A percentile compares a stretch with the other conserved stretches of the same genome.
Conservation (phyloP, 2,329 filamentous ascomycete species). For the Colletotrichum agaves region DNA sequence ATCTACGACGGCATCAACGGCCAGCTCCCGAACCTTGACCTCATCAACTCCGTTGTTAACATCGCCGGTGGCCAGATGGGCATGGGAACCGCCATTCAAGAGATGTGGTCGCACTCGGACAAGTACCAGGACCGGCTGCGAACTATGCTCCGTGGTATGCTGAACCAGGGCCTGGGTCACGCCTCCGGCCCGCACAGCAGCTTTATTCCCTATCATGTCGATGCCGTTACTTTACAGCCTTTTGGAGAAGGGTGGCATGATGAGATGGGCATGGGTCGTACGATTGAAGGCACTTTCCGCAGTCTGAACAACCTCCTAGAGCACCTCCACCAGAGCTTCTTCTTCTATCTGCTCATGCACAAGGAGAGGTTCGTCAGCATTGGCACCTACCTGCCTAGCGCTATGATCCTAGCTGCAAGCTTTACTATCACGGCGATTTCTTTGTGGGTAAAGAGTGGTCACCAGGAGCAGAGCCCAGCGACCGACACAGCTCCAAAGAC, state of each 20-base stretch:
- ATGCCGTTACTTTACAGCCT: slow-evolving; percentile 92
- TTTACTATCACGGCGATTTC: slow-evolving; percentile 96
- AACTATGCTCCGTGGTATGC: slow-evolving; percentile 92
- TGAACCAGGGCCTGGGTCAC: slow-evolving; percentile 89
- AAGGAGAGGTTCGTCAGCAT: slow-evolving; percentile 96
- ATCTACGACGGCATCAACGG: slow-evolving; percentile 97
- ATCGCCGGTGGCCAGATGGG: slow-evolving; percentile 94
- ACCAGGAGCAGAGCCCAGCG: slow-evolving; percentile 44
- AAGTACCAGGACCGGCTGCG: slow-evolving; percentile 83
- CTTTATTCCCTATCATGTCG: slow-evolving; percentile 98
- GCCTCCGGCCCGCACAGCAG: slow-evolving; percentile 92
- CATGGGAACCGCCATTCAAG: slow-evolving; percentile 83
- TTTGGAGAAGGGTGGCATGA: slow-evolving; percentile 95
- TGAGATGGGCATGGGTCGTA: slow-evolving; percentile 92
- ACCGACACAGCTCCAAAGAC: slow-evolving; percentile 9
- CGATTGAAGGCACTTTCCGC: slow-evolving; percentile 89
- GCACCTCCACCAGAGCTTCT: slow-evolving; percentile 98
- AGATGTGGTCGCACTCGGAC: slow-evolving; percentile 82
- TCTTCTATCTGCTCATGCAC: slow-evolving; percentile 97
- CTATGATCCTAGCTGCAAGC: slow-evolving; percentile 95
- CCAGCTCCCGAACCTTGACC: slow-evolving; percentile 92
- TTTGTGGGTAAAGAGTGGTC: slow-evolving; percentile 91
- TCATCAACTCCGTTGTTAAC: slow-evolving; percentile 92
- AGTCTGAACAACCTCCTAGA: slow-evolving; percentile 97
- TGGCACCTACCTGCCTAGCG: slow-evolving; percentile 94